These are phyloP conservation scores for Lasiodiplodia citricola DNA, from an alignment of 2,329 filamentous ascomycete species.

Conservation along the genomic window DNA sequence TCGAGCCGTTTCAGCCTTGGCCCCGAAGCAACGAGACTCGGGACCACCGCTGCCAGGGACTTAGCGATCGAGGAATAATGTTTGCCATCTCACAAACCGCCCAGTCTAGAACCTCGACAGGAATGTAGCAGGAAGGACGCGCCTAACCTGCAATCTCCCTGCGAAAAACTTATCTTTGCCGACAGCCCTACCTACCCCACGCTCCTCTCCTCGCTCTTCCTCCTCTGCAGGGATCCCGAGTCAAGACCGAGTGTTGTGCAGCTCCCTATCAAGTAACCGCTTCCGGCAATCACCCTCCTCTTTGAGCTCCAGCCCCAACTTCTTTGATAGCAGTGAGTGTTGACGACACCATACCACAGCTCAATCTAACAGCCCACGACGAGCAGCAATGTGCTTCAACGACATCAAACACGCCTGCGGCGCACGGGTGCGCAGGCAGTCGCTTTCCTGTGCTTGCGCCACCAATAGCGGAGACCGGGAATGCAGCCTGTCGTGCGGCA, in stretches of 20 bases:
- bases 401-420: constrained; percentile 24
- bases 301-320: neutral
- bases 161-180: neutral
- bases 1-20: constrained; percentile 13
- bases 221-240: neutral
- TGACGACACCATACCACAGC: neutral
- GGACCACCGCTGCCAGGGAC: neutral
- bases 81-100: constrained; percentile 15
- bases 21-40: constrained; percentile 12
- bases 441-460: constrained; percentile 18
- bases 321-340: constrained; percentile 14
- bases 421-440: constrained; percentile 18
- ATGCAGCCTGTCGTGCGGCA: constrained; percentile 24
- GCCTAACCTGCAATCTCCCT: constrained; percentile 12
- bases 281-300: neutral
- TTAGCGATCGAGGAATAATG: constrained; percentile 13
- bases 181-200: neutral
- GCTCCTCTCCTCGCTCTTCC: neutral
- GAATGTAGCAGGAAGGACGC: constrained; percentile 19
- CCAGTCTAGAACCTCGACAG: constrained; percentile 16
- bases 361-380: neutral
- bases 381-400: constrained; percentile 20
- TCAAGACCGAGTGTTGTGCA: neutral
- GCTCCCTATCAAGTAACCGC: neutral
- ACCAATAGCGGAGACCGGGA: constrained; percentile 25